These are phyloP conservation scores for Pichia californica DNA, from an alignment of 805 yeast genomes.

Conservation along the genomic window DNA sequence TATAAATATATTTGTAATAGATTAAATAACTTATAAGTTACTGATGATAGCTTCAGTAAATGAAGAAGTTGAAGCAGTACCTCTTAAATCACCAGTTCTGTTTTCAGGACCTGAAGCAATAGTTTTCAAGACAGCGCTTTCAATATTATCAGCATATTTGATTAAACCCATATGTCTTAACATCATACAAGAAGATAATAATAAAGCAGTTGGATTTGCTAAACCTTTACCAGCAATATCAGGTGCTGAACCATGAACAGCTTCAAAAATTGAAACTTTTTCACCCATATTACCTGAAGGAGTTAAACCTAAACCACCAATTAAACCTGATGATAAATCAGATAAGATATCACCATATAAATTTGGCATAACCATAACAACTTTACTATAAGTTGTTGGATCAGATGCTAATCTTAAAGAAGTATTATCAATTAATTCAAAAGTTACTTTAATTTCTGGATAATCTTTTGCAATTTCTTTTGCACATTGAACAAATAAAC, in stretches of 20 bases:
- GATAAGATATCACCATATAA: slow-evolving; percentile 99
- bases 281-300: slow-evolving; percentile 99
- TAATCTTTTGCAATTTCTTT: slow-evolving; percentile 83
- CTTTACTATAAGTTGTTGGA: slow-evolving; percentile 80
- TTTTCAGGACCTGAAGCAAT: slow-evolving; percentile 93
- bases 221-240: slow-evolving; percentile 98
- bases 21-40: slow-evolving; percentile 64
- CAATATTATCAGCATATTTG: slow-evolving; percentile 76
- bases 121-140: slow-evolving; percentile 78
- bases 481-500: slow-evolving; percentile 90
- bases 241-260: slow-evolving; percentile 99
- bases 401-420: slow-evolving; percentile 84
- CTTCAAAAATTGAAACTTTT: slow-evolving; percentile 96
- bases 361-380: slow-evolving; percentile 97
- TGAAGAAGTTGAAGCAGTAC: slow-evolving; percentile 80
- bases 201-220: slow-evolving; percentile 97
- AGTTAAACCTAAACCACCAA: slow-evolving; percentile 97
- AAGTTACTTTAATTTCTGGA: slow-evolving; percentile 80
- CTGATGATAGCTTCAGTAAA: slow-evolving; percentile 89
- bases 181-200: slow-evolving; percentile 97
- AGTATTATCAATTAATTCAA: slow-evolving; percentile 92
- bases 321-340: slow-evolving; percentile 93
- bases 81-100: slow-evolving; percentile 96
- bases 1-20: background rate
- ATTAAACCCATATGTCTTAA: slow-evolving; percentile 94